Evolutionary conservation across 768 basidiomycete species (phyloP), one percentile per base, ranked within the genome.

Genomic region (Kwoniella bestiolae): DNA sequence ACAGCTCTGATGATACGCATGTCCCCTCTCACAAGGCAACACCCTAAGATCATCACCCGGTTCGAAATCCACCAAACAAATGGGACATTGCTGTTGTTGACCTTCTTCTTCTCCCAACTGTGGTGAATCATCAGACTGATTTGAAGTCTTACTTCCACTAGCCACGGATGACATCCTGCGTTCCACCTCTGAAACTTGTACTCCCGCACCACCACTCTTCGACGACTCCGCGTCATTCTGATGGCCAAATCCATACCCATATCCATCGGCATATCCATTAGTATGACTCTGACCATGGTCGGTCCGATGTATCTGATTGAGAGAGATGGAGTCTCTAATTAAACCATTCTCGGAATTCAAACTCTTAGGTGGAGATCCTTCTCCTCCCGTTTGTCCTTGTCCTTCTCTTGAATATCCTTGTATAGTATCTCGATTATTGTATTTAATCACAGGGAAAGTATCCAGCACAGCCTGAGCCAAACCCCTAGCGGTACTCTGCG

Each of bases 361-460:
- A 16, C 59, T 44, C n/a, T 59, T 65, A n/a, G 63, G 26, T 62
- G 71, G 45, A 56, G 66, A 18, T 49, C 56, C 66, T 62, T 65
- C 18, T 38, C 29, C 58, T 56, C 25, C 25, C 21, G 25, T 34
- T n/a, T n/a, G n/a, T 8, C 47, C 47, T 49, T 8, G n/a, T n/a
- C n/a, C 55, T 44, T 44, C 44, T 18, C 9, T 55, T 21, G 50
- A 41, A 32, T 34, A 41, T 5, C 45, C 45, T 21, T 31, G 16
- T 31, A 21, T 26, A 18, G 44, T 38, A 21, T 53, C 56, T 74
- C 79, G 46, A 18, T 68, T 67, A 72, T n/a, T n/a, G n/a, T 94
- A 98, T 79, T 93, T 92, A 82, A 95, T 89, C 67, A 96, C 83
- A 3, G 94, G 94, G 83, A 98, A 98, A 3, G 94, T 96, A 71